Conservation (phyloP, 176 grass and related monocot genomes). For the Thinopyrum elongatum region DNA sequence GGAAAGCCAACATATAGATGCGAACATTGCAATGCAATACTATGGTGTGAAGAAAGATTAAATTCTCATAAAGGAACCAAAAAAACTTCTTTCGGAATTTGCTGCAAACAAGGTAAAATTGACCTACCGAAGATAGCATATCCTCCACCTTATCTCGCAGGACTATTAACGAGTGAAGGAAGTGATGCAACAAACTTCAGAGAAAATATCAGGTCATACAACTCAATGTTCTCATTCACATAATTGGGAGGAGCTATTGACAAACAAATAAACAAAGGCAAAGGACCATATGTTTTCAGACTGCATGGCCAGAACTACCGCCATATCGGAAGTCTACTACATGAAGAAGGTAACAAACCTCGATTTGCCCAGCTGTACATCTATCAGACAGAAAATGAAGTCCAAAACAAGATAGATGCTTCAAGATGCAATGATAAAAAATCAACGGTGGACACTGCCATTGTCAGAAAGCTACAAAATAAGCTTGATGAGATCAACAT, state of each 20-base stretch:
- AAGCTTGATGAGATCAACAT: not conserved
- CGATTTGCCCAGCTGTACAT: slow-evolving; percentile 6
- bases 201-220: slow-evolving; percentile 14
- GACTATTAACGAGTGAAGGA: not conserved
- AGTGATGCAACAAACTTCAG: not conserved
- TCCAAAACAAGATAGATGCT: slow-evolving; percentile 3
- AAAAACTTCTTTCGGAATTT: too few relatives aligned
- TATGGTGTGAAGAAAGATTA: too few relatives aligned
- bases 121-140: too few relatives aligned
- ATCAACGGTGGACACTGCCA: too few relatives aligned
- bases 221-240: slow-evolving; percentile 25
- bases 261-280: not conserved
- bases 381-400: not conserved
- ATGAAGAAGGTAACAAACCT: not conserved
- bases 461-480: not conserved
- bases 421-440: not conserved
- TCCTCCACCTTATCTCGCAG: too few relatives aligned
- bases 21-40: too few relatives aligned
- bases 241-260: not conserved
- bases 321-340: not conserved
- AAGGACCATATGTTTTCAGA: not conserved
- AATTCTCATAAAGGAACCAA: too few relatives aligned
- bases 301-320: not conserved
- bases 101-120: too few relatives aligned
- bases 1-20: too few relatives aligned